Evolutionary conservation across 129 eudicot species (phyloP), one percentile per base, ranked within the genome.

Genomic region (Oenanthe sinensis): DNA sequence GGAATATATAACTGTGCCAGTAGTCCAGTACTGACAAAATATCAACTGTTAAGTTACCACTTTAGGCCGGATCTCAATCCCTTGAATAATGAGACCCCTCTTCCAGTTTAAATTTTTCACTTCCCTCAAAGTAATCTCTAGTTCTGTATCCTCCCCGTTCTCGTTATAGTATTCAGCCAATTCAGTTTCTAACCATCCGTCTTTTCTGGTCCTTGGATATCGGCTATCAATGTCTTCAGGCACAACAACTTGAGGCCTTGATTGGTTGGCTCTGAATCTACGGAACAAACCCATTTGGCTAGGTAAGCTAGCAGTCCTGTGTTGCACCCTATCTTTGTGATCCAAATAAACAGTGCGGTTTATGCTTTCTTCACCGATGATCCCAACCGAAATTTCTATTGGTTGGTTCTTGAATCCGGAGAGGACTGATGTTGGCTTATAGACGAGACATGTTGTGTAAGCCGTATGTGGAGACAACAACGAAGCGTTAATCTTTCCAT

Each of bases 381-480:
- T 75, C 37, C 87, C 85, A 17, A 87, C 28, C 5, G 85, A 84
- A 71, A 74, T 88, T 78, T 88, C 90, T 0, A 81, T 87, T 39
- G 93, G 87, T 15, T 63, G 79, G 83, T 79, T 19, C 6, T 81
- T 87, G 54, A 88, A 84, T 4, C 93, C 97, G 20, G 81, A 76
- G 58, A 74, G 45, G 36, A 26, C 55, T 49, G 20, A 12, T 49
- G 58, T 4, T 50, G n/a, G 8, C 58, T 50, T 50, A 16, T 17
- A 50, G 58, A 94, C 96, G 46, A 94, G 86, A 88, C 84, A 89
- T 22, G 92, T 88, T 47, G 84, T 82, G 58, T 91, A 94, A 4
- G 49, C 20, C 8, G 92, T 94, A 80, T 82, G 48, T 7, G 82
- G 77, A 11, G 98, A 89, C 65, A 94, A 82, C 85, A 87, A 50